phyloP scores from a whole-genome alignment of 2,329 filamentous ascomycete genomes.

The Arachnomyces sp. region DNA sequence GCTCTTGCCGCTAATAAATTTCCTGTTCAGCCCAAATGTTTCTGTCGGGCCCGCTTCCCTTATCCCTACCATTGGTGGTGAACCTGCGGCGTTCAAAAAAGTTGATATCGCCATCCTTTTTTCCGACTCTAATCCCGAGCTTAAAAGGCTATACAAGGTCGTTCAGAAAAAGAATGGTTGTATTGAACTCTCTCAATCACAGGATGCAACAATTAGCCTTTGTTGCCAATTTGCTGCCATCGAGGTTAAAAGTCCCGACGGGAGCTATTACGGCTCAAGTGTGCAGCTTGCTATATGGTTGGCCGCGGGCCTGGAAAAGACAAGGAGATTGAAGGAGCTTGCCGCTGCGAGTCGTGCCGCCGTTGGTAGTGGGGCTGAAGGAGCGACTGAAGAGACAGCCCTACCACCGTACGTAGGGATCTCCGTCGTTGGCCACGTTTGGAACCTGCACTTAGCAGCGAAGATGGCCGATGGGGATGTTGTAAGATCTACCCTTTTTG shows the following conservation, averaged over 20 bases:
- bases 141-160: background rate
- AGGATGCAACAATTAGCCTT: background rate
- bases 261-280: constrained; percentile 1
- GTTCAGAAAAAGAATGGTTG: background rate
- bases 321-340: background rate
- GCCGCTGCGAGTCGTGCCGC: too few relatives aligned
- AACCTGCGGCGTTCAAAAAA: background rate
- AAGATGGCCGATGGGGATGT: background rate
- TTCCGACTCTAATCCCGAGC: background rate
- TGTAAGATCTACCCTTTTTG: background rate
- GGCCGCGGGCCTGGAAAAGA: background rate
- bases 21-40: background rate
- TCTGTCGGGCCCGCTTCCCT: background rate
- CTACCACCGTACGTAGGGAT: background rate
- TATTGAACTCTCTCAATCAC: constrained; percentile 1
- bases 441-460: background rate
- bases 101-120: background rate
- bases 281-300: constrained; percentile 1
- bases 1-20: background rate
- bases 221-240: background rate
- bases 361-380: background rate
- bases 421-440: background rate
- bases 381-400: background rate
- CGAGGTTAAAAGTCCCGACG: background rate
- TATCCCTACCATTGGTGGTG: background rate